A percentile compares a stretch with the other conserved stretches of the same genome.
phyloP scores from a whole-genome alignment of 2,329 filamentous ascomycete genomes.

The Endoconidiophora laricicola region DNA sequence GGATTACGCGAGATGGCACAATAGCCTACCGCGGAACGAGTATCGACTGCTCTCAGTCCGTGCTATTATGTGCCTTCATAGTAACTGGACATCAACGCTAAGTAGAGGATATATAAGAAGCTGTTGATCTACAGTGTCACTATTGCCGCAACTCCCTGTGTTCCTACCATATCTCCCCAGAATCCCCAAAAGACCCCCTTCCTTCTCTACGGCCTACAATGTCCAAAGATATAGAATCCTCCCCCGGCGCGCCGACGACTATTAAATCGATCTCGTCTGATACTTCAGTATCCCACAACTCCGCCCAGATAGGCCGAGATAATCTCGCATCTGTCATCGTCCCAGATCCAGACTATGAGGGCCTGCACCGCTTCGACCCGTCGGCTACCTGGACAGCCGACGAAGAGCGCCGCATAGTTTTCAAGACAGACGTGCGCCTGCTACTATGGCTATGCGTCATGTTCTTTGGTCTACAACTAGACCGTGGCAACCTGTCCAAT shows the following conservation, averaged over 20 bases:
- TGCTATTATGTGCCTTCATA: neutral
- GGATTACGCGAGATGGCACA: neutral
- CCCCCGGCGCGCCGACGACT: neutral
- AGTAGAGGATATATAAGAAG: no score
- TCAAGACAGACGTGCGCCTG: constrained; percentile 26
- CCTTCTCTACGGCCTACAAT: neutral
- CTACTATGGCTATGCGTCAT: constrained; percentile 28
- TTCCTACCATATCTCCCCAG: neutral
- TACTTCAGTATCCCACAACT: constrained; percentile 3
- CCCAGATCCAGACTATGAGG: constrained; percentile 23
- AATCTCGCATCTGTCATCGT: constrained; percentile 14
- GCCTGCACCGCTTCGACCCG: constrained; percentile 26
- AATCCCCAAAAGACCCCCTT: neutral
- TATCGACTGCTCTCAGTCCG: neutral
- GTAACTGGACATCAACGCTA: neutral
- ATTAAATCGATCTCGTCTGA: neutral
- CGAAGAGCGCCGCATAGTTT: constrained; percentile 38
- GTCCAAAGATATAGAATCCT: constrained; percentile 9
- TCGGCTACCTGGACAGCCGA: constrained; percentile 32
- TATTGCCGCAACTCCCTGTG: neutral
- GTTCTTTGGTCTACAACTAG: constrained; percentile 48
- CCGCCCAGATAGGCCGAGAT: constrained; percentile 3
- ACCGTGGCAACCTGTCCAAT: constrained; percentile 46
- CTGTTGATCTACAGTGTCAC: neutral
- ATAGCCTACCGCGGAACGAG: no score